Evolutionary conservation across 192 early-diverging fungal species (phyloP), one percentile per base, ranked within the genome.

Genomic region (Gonapodya sp.): DNA sequence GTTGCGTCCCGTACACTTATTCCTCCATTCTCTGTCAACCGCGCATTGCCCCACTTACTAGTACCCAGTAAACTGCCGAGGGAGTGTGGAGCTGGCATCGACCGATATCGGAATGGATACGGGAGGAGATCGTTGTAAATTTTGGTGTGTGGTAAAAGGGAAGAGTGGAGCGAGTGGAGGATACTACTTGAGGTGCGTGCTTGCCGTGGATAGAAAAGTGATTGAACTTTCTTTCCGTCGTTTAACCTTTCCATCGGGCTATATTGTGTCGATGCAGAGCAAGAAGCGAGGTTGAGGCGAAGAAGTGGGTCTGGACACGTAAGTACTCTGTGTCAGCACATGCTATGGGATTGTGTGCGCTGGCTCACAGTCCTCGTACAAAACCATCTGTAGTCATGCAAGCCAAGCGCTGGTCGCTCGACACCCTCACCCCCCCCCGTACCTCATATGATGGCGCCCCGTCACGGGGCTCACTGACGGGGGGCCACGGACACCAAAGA

Each of bases 241-340:
- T 8, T 64, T 24, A 24, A 8, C 46, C 24, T 8, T 8, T 24
- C 24, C 46, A 64, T 64, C 24, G 46, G 8, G 24, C 24, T 64
- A 16, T 64, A 16, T 64, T 64, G 8, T 64, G 46, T n/a, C n/a
- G n/a, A n/a, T n/a, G 46, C 46, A 64, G 46, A 64, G 46, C 46
- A 24, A 64, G 46, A 24, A 64, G 46, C 24, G 46, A 64, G 24
- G 91, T 87, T 24, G 90, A 94, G 73, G 94, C 95, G 80, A 93
- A 93, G 83, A 91, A 92, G 81, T 96, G 95, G 94, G 93, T 94
- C 8, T 88, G 91, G 80, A 87, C 92, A 35, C 86, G 46, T 64
- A 64, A 64, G 46, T 24, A 24, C 8, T 24, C 8, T 24, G 8
- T 24, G 8, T 16, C 46, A 64, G 46, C n/a, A n/a, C n/a, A n/a